Base-by-base conservation (phyloP, 805 yeast species). In the Lachancea nothofagi region DNA sequence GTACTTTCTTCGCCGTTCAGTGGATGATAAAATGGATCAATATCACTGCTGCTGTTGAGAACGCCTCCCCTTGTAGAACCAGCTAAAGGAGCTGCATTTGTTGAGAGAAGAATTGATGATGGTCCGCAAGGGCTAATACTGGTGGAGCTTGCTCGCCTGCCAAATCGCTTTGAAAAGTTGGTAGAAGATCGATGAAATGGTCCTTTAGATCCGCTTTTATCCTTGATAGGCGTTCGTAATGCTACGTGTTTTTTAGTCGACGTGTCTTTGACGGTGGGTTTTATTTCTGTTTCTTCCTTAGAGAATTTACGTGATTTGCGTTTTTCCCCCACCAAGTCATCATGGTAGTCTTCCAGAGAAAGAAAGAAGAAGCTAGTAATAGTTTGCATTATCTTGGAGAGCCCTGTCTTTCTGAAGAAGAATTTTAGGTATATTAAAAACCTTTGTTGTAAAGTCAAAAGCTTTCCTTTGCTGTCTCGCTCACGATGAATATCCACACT, bases 331-430 rank as follows among this genome's bases (percentile, higher is more conserved):
- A 34, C 33, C 15, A n/a, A n/a, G n/a, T 43, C 47, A 14, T 45
- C 49, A 10, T 37, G 36, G 26, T 44, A 35, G 19, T 50, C 53
- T 7, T 48, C 57, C 13, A 58, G 30, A 13, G 46, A 47, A 19
- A 59, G 44, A 6, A 48, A 45, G 27, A 55, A 43, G 25, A 61
- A 47, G 17, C 44, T 51, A 12, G 24, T 39, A 6, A 58, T 19
- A 24, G 42, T 43, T 3, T 31, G 18, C 17, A 49, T 26, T 4
- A 49, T 42, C 22, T 36, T 42, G 14, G 22, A 9, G 7, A 48
- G 13, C 3, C 43, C 34, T 21, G 25, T 10, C 25, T 32, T 39
- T 21, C 27, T 23, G 27, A 8, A 28, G 26, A 26, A 5, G 29
- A 25, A 36, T 20, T 29, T 33, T 24, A 20, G 32, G 29, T 28